Percentiles rank a stretch among this genome's conserved stretches.
Conservation (phyloP, 1,284 basidiomycete species). For the Puccinia brachypodii region DNA sequence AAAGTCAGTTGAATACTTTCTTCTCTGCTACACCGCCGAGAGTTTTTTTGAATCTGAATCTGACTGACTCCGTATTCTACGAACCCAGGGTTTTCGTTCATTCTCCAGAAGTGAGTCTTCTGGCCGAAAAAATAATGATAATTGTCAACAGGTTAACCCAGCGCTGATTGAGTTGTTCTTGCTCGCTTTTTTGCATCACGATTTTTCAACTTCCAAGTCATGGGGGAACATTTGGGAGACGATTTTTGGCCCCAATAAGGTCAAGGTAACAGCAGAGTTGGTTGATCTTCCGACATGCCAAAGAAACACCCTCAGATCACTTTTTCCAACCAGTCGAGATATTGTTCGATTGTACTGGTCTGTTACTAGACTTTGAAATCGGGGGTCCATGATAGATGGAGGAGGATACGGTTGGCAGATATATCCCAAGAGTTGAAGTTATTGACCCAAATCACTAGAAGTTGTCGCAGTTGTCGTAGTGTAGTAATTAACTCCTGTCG, state of each 20-base stretch:
- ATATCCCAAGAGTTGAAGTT: background rate
- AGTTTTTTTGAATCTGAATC: background rate
- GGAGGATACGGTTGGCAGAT: background rate
- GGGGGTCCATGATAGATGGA: background rate
- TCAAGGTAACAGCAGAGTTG: slow-evolving; percentile 6
- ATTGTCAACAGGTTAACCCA: background rate
- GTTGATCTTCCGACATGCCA: background rate
- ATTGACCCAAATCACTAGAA: background rate
- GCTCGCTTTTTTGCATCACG: background rate
- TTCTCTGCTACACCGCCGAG: background rate
- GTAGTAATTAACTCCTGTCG: no score
- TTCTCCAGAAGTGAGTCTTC: slow-evolving; percentile 9
- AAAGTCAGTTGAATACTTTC: background rate
- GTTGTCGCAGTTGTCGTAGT: no score
- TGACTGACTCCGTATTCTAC: background rate
- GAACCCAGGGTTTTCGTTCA: background rate
- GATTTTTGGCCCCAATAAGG: slow-evolving; percentile 7
- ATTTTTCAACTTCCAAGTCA: background rate
- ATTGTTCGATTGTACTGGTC: slow-evolving; percentile 31
- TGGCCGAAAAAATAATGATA: background rate
- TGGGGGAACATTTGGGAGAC: slow-evolving; percentile 9
- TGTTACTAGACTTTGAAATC: slow-evolving; percentile 23
- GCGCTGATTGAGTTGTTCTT: slow-evolving; percentile 2
- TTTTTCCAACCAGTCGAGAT: background rate
- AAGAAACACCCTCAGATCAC: background rate